These are phyloP conservation scores for Flaveria bidentis DNA, from an alignment of 129 eudicot species.

Conservation along the genomic window DNA sequence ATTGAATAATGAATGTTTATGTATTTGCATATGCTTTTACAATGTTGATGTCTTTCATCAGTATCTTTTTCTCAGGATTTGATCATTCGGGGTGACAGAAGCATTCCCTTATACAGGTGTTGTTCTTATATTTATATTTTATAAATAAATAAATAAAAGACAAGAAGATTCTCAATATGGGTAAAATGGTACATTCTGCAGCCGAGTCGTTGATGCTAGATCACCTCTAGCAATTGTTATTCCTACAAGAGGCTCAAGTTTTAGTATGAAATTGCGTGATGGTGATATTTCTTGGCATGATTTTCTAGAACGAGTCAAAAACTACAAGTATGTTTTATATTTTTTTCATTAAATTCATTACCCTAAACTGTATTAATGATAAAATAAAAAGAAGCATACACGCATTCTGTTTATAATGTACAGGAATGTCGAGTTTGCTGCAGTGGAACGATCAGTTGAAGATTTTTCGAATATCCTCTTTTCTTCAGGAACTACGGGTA, in stretches of 20 bases:
- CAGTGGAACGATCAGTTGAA: constrained; percentile 69
- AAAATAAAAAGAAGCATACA: not conserved
- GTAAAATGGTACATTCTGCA: constrained; percentile 40
- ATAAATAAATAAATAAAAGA: not conserved
- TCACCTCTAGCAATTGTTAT: constrained; percentile 85
- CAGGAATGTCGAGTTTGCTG: constrained; percentile 76
- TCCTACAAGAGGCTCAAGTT: constrained; percentile 52
- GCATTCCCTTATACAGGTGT: constrained; percentile 81
- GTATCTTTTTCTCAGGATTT: constrained; percentile 49
- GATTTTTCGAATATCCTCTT: constrained; percentile 81
- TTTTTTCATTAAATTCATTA: not conserved
- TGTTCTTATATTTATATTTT: not conserved
- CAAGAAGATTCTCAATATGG: constrained; percentile 26
- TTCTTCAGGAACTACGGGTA: constrained; percentile 99
- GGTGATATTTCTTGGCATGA: constrained; percentile 86
- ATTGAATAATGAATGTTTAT: not conserved
- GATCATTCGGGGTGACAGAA: constrained; percentile 73
- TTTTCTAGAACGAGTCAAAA: constrained; percentile 58
- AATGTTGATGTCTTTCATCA: no score
- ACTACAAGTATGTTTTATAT: constrained; percentile 49
- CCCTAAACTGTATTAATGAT: not conserved
- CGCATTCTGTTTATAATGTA: constrained; percentile 20
- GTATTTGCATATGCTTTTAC: not conserved
- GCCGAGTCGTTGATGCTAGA: constrained; percentile 87
- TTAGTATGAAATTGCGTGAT: constrained; percentile 62